Conservation (phyloP, 805 yeast species). For the Metschnikowia bowlesiae region DNA sequence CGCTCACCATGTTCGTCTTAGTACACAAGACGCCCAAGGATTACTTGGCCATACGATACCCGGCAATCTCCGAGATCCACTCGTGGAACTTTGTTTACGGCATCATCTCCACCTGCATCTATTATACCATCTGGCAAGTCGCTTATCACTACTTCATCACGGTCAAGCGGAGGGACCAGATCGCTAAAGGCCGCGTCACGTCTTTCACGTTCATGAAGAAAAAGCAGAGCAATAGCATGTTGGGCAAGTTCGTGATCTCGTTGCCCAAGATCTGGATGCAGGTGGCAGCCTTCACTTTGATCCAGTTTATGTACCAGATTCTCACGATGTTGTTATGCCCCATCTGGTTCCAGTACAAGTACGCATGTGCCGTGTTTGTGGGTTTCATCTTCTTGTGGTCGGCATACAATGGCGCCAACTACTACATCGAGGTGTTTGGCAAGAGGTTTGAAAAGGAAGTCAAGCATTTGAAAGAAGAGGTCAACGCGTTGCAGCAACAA, state of each 20-base stretch:
- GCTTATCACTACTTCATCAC: constrained; percentile 90
- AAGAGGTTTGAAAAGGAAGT: constrained; percentile 86
- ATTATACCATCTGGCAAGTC: constrained; percentile 87
- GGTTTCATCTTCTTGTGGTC: constrained; percentile 73
- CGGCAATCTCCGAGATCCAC: constrained; percentile 65
- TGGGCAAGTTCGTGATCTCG: constrained; percentile 76
- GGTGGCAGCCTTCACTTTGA: constrained; percentile 76
- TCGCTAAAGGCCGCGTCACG: constrained; percentile 80
- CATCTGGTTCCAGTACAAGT: constrained; percentile 71
- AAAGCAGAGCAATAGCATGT: constrained; percentile 55
- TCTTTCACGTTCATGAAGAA: constrained; percentile 81
- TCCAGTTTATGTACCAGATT: constrained; percentile 84
- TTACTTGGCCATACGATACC: constrained; percentile 58
- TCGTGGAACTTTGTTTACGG: constrained; percentile 72
- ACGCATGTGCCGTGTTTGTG: constrained; percentile 64
- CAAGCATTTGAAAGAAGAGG: constrained; percentile 60
- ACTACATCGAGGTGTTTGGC: constrained; percentile 89
- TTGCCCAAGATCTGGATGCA: constrained; percentile 81
- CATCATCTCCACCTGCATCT: constrained; percentile 70
- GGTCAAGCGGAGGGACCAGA: constrained; percentile 69
- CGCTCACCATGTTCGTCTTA: constrained; percentile 78
- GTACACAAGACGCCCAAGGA: constrained; percentile 66
- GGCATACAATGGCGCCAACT: constrained; percentile 90
- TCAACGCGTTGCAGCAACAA: constrained; percentile 52
- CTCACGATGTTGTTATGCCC: constrained; percentile 87